Evolutionary conservation across 164 flowering plant genomes (phyloP).

Genomic region (Aristolochia fimbriata): DNA sequence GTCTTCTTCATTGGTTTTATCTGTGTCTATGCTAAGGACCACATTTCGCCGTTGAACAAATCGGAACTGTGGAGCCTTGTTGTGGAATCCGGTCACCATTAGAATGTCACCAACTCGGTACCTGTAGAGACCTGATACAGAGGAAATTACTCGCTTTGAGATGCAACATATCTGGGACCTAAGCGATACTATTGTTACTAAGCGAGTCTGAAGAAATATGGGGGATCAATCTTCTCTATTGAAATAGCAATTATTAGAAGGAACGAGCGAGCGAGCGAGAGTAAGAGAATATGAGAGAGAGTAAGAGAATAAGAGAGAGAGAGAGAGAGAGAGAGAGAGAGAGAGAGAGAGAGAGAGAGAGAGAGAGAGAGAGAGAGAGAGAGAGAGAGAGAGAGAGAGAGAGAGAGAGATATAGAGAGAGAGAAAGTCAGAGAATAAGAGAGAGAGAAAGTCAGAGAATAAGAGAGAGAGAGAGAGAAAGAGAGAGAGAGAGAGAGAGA

Average conservation of each 20-base stretch:
- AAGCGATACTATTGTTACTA: too few relatives aligned
- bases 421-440: slow-evolving; percentile 2
- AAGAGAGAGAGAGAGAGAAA: too few relatives aligned
- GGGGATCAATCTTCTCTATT: background rate
- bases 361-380: background rate
- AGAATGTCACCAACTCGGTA: slow-evolving; percentile 63
- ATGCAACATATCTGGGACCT: too few relatives aligned
- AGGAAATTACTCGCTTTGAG: background rate
- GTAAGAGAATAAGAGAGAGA: background rate
- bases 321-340: background rate
- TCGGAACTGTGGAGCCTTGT: slow-evolving; percentile 59
- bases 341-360: background rate
- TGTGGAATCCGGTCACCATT: slow-evolving; percentile 56
- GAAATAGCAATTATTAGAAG: background rate
- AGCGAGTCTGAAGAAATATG: too few relatives aligned
- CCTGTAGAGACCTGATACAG: slow-evolving; percentile 46
- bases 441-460: too few relatives aligned
- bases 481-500: background rate
- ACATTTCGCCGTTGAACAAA: slow-evolving; percentile 57
- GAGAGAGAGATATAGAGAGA: background rate
- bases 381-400: background rate
- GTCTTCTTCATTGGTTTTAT: slow-evolving; percentile 62
- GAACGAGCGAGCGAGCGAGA: background rate
- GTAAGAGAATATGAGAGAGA: too few relatives aligned
- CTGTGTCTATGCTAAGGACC: slow-evolving; percentile 53